Base-by-base conservation (phyloP, 2,329 filamentous ascomycete species). In the Ceratocystis smalleyi region DNA sequence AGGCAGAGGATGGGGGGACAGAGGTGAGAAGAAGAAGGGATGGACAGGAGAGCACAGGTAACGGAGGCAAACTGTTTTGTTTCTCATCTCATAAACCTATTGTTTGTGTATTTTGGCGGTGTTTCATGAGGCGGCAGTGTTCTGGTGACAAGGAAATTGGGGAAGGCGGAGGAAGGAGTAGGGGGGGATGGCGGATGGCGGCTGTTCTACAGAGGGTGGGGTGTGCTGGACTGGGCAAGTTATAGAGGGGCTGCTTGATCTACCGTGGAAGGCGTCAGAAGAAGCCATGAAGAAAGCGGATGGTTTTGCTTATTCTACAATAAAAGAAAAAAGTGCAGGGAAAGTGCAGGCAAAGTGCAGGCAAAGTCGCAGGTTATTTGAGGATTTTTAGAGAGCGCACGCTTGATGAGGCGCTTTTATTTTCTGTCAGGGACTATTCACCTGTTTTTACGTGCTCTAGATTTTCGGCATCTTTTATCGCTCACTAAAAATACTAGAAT, bases 91-190 rank as follows among this genome's bases (percentile, higher is more conserved):
- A 40, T 40, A 15, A 40, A 40, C 35, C 10, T 15, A 17, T 27
- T 57, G 12, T 30, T 35, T 57, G 54, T 57, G 27, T 35, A n/a
- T 57, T 15, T 32, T 17, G 17, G 54, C 1, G 54, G 24, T 57
- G 54, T 57, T 57, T 57, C 54, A 57, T 35, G 54, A 35, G 54
- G 54, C 27, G 54, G 54, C 27, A n/a, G 27, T 57, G 27, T 57
- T 22, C n/a, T 27, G 54, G 30, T 27, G 8, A 30, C 24, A 43
- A 19, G 27, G 40, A 19, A 61, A 61, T 22, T 17, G 17, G 27
- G 24, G 54, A 8, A 7, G 54, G 27, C 12, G 17, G n/a, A 57
- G 1, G 27, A 2, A 15, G 17, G 10, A 2, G 19, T 7, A 24
- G 10, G 49, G 19, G n/a, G 22, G 12, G 49, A 12, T 22, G 19